phyloP scores from a whole-genome alignment of 208 protist species.

The Leishmania major region DNA sequence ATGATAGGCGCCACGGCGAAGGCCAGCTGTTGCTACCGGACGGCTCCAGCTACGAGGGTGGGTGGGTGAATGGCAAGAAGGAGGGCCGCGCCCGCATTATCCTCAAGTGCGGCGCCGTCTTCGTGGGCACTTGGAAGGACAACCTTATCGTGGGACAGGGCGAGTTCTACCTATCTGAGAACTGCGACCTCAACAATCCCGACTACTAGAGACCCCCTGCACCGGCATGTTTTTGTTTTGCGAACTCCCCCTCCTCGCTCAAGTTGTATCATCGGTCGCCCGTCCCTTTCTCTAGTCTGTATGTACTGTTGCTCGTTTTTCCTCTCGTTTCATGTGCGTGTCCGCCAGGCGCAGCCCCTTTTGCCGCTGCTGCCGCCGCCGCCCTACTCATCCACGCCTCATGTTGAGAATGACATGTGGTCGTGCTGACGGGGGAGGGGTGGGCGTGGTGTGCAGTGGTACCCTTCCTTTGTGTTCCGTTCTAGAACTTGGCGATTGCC shows the following conservation, averaged over 20 bases:
- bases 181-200: constrained; percentile 90
- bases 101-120: constrained; percentile 90
- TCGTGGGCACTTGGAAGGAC: constrained; percentile 90
- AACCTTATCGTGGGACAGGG: constrained; percentile 87
- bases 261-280: background rate
- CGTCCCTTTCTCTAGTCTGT: background rate
- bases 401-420: background rate
- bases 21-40: constrained; percentile 82
- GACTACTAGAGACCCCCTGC: constrained; percentile 68
- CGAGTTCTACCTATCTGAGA: constrained; percentile 87
- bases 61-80: constrained; percentile 87
- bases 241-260: background rate
- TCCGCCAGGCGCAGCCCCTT: background rate
- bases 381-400: background rate
- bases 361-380: background rate
- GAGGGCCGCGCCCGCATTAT: constrained; percentile 89
- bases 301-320: background rate
- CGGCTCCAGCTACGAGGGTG: constrained; percentile 89
- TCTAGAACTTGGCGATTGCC: background rate
- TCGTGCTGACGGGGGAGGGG: background rate
- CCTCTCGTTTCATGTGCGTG: constrained; percentile 4
- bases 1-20: constrained; percentile 83
- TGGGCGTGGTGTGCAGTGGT: background rate
- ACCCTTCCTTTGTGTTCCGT: constrained; percentile 11
- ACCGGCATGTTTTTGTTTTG: constrained; percentile 2